Percentiles rank a stretch among this genome's conserved stretches.
Conservation (phyloP, 1,284 basidiomycete species). For the Cryptococcus sp. region DNA sequence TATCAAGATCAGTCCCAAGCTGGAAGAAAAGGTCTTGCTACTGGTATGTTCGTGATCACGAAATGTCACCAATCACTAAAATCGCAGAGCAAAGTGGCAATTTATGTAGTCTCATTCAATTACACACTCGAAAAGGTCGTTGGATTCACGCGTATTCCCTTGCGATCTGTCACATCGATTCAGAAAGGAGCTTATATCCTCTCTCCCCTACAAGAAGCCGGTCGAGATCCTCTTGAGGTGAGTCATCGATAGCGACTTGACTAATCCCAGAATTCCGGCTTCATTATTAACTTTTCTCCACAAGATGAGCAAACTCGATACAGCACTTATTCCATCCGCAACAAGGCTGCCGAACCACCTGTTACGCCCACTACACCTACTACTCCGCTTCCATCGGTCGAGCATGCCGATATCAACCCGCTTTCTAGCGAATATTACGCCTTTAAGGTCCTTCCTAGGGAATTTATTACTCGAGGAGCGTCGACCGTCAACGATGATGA, state of each 20-base stretch:
- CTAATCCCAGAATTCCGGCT: conserved; percentile 65
- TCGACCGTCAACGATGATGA: conserved; percentile 51
- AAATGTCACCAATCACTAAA: not conserved
- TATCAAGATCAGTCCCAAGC: conserved; percentile 64
- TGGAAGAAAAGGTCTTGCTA: conserved; percentile 84
- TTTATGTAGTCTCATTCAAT: conserved; percentile 76
- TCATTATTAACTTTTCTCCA: conserved; percentile 69
- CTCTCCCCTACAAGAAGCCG: conserved; percentile 82
- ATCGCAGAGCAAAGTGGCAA: conserved; percentile 57
- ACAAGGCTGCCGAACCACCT: conserved; percentile 41
- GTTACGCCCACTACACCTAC: conserved; percentile 2
- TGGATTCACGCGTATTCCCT: conserved; percentile 79
- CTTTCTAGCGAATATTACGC: conserved; percentile 43
- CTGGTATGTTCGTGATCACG: conserved; percentile 56
- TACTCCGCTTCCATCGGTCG: conserved; percentile 10
- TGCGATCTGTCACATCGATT: conserved; percentile 76
- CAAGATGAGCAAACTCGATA: conserved; percentile 63
- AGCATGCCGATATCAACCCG: conserved; percentile 19
- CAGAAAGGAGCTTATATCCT: conserved; percentile 87
- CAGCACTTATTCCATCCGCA: conserved; percentile 77
- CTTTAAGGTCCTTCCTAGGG: conserved; percentile 51
- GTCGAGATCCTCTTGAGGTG: conserved; percentile 68
- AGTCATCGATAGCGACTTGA: conserved; percentile 2
- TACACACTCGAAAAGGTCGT: conserved; percentile 87
- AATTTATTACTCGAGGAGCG: conserved; percentile 28